Conservation (phyloP, 2,329 filamentous ascomycete species). For the Blastomyces emzantsi region DNA sequence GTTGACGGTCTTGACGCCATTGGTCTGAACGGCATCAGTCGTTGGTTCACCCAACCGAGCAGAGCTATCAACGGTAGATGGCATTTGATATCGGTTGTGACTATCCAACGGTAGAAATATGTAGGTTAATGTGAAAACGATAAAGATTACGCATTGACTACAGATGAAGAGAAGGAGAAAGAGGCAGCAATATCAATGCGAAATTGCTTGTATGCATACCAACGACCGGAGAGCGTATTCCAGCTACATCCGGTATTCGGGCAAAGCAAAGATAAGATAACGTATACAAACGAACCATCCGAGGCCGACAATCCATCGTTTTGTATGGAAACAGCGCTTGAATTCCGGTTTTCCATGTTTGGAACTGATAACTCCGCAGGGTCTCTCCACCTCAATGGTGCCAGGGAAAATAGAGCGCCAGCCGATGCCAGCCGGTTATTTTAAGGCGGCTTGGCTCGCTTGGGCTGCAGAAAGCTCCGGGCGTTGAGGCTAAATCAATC, state of each 20-base stretch:
- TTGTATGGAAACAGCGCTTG: background rate
- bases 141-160: background rate
- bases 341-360: background rate
- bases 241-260: background rate
- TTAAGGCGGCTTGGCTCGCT: background rate
- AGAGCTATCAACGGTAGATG: background rate
- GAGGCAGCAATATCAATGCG: background rate
- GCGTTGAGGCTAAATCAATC: background rate
- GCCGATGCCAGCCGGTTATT: conserved; percentile 6
- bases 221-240: background rate
- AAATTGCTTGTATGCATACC: background rate
- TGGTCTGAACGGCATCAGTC: background rate
- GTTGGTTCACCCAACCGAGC: background rate
- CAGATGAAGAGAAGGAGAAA: background rate
- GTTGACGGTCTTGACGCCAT: background rate
- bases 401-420: background rate
- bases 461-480: background rate
- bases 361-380: background rate
- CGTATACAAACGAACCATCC: background rate
- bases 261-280: background rate
- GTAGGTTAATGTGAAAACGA: too few species aligned
- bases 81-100: background rate
- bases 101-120: background rate
- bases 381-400: background rate
- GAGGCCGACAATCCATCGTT: background rate